Base-by-base conservation (phyloP, 164 flowering plant species). In the Nelumbo lutea region DNA sequence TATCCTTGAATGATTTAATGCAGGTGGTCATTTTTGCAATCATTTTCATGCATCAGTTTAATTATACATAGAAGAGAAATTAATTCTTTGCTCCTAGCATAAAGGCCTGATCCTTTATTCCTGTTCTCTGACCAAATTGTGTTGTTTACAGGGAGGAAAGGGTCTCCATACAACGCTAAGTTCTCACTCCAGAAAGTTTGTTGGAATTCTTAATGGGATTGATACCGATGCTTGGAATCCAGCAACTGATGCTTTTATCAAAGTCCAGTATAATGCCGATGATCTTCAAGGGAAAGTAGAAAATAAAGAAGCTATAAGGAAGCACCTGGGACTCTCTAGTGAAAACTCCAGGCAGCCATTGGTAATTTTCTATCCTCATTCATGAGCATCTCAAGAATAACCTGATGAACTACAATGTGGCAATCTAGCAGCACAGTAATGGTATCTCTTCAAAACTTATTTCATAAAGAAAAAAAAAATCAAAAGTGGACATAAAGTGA, bases 151-250 rank as follows among this genome's bases (percentile, higher is more conserved):
- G 98, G 90, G 88, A 47, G 98, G 98, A 70, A 70, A 53, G 62
- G 98, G 97, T 47, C 93, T 94, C 40, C 89, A 89, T 78, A 67
- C 83, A 72, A 88, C 95, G 44, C 78, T 94, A 62, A 83, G 85
- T 70, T 72, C 85, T 66, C 88, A 91, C 77, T 82, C 97, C 7
- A 91, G 80, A 76, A 95, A 95, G 76, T 95, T 95, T 72, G 69
- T 85, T 58, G 98, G 98, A 65, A 83, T 95, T 74, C 86, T 91
- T 7, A 95, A 95, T 85, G 98, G 98, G 59, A 91, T 95, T 66
- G 98, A 95, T 73, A 78, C 89, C 52, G 97, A 89, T 80, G 76
- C 85, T 67, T 95, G 98, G 98, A 87, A 95, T 74, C 98, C 98
- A 68, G 84, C 90, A 4, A 79, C 88, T 51, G 97, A 91, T 81